A percentile compares a stretch with the other conserved stretches of the same genome.
These are phyloP conservation scores for Lathyrus sativus DNA, from an alignment of 306 rosid species.

Conservation along the genomic window DNA sequence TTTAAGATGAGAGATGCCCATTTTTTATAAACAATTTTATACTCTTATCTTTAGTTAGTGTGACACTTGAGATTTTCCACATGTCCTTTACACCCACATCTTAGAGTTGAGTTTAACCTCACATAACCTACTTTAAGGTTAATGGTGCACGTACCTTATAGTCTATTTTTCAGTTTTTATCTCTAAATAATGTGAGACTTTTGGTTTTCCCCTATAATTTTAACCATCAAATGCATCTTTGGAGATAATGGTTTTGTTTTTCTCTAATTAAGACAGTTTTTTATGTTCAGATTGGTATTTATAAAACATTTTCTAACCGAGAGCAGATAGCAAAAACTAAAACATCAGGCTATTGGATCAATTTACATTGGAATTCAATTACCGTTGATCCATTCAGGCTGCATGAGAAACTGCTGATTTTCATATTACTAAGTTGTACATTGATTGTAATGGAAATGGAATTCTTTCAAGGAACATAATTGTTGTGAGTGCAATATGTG, in stretches of 20 bases:
- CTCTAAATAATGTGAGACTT: not conserved
- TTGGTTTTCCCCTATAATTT: not conserved
- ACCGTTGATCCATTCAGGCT: conserved; percentile 7
- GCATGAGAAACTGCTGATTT: conserved; percentile 13
- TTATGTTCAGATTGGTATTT: not conserved
- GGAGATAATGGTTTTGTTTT: not conserved
- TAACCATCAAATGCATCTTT: not conserved
- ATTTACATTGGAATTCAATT: conserved; percentile 9
- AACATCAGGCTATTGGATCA: not conserved
- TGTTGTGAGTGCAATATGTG: conserved; percentile 15
- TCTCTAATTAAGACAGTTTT: not conserved
- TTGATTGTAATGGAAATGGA: conserved; percentile 17
- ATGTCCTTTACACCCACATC: not conserved
- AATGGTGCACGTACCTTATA: not conserved
- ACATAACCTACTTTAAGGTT: not conserved
- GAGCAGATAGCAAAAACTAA: not conserved
- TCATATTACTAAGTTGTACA: conserved; percentile 11
- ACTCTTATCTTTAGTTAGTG: not conserved
- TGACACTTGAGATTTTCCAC: not conserved
- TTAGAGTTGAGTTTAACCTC: not conserved
- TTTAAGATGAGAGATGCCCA: not conserved
- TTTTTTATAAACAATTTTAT: not conserved
- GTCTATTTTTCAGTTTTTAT: not conserved
- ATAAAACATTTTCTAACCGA: not conserved
- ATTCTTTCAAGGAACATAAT: conserved; percentile 20